Base-by-base conservation (phyloP, 2,329 filamentous ascomycete genomes). In the Mycosphaerella sp. region DNA sequence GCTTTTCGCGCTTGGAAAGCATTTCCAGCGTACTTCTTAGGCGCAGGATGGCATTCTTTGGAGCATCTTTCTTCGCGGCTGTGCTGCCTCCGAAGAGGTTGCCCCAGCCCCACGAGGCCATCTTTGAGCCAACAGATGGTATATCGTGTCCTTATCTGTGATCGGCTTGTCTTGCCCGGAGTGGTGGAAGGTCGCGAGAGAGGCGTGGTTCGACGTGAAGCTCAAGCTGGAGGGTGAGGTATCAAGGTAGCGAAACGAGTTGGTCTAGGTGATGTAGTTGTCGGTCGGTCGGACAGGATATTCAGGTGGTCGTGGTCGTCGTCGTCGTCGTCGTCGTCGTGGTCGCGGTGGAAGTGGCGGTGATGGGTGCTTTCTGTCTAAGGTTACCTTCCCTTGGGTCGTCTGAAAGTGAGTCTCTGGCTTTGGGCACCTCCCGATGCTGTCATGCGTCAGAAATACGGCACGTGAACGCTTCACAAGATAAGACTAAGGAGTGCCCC, bases 1-100 rank as follows among this genome's bases (percentile, higher is more conserved):
- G 89, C 70, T 82, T 87, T 77, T 97, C 90, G 54, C 91, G 81
- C 79, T 98, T 98, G 74, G 94, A 89, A 67, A 98, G 79, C 90
- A 97, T 97, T 64, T 96, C 91, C 40, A 97, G 79, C 75, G 96
- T 91, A 66, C 85, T 80, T 62, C 93, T 83, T 66, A 98, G 76
- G 54, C 81, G 81, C 51, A 98, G 78, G 65, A 98, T 98, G 62
- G 93, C 93, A 76, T 95, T 93, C 80, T 98, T 98, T 52, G 93
- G 89, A 54, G 83, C 86, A 74, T 96, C 89, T 76, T 94, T 95
- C 79, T 89, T 88, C 74, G 89, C 84, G 62, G 84, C 84, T 64
- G 81, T 80, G 48, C 65, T 64, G 72, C 91, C 89, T 70, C 96
- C 95, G 89, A 90, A 96, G 3, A 66, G 58, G 74, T 86, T 82